phyloP scores from a whole-genome alignment of 2,329 filamentous ascomycete genomes.

The Phyllosticta citrichinensis region DNA sequence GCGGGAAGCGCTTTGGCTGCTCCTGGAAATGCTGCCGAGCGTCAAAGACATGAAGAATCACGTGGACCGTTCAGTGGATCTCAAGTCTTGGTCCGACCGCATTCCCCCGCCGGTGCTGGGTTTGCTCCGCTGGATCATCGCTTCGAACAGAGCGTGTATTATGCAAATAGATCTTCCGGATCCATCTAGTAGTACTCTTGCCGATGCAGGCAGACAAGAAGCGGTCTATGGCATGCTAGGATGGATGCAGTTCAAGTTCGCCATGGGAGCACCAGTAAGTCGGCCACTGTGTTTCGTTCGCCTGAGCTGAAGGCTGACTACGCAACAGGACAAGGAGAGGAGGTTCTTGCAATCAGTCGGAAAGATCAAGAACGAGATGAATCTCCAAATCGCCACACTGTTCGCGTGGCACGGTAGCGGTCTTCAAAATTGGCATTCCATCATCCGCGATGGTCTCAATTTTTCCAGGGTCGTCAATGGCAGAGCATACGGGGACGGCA shows the following conservation, averaged over 20 bases:
- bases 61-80: conserved; percentile 28
- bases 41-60: conserved; percentile 49
- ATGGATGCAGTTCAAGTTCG: conserved; percentile 77
- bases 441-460: conserved; percentile 72
- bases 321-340: conserved; percentile 63
- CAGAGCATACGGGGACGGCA: conserved; percentile 64
- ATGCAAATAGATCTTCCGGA: conserved; percentile 53
- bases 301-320: neutral
- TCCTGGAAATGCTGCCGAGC: conserved; percentile 51
- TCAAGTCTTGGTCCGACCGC: conserved; percentile 45
- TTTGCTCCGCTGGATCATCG: conserved; percentile 76
- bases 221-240: conserved; percentile 52
- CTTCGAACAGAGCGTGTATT: conserved; percentile 81
- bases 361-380: conserved; percentile 30
- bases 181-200: neutral
- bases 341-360: conserved; percentile 58
- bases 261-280: conserved; percentile 63
- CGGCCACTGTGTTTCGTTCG: neutral
- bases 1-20: conserved; percentile 38
- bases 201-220: conserved; percentile 32
- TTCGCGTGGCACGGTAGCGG: conserved; percentile 82
- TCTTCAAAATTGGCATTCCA: conserved; percentile 77
- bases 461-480: conserved; percentile 55
- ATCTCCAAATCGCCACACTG: conserved; percentile 52
- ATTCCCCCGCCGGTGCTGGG: conserved; percentile 57